Evolutionary conservation across 2,329 filamentous ascomycete species (phyloP).

Genomic region (Phaeosphaeriaceae sp.): DNA sequence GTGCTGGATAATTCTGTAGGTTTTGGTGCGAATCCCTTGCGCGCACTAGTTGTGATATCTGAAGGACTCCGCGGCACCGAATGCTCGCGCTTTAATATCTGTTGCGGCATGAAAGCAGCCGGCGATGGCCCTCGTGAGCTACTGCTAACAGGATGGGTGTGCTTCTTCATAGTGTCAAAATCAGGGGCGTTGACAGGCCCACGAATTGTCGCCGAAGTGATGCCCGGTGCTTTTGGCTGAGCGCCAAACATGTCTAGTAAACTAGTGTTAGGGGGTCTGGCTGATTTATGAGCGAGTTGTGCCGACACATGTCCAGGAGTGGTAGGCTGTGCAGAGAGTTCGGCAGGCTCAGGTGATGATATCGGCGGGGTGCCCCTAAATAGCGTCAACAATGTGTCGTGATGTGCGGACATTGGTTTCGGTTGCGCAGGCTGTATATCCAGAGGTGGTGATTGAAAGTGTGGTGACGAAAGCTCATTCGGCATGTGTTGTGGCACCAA

Average conservation of each 20-base stretch:
- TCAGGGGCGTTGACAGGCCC: slow-evolving; percentile 52
- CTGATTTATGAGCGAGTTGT: slow-evolving; percentile 24
- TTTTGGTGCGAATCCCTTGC: slow-evolving; percentile 9
- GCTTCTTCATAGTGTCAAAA: slow-evolving; percentile 48
- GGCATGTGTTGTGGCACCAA: slow-evolving; percentile 27
- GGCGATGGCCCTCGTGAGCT: slow-evolving; percentile 40
- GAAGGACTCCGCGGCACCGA: slow-evolving; percentile 10
- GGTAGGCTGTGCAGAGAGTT: slow-evolving; percentile 52
- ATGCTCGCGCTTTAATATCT: slow-evolving; percentile 32
- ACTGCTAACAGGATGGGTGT: slow-evolving; percentile 29
- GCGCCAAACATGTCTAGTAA: slow-evolving; percentile 27
- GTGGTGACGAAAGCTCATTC: slow-evolving; percentile 35
- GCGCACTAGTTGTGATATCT: background rate
- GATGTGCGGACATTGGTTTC: slow-evolving; percentile 50
- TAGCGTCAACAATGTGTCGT: slow-evolving; percentile 54
- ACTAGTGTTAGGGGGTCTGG: slow-evolving; percentile 22
- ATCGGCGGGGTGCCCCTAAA: slow-evolving; percentile 46
- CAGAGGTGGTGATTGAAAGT: slow-evolving; percentile 38
- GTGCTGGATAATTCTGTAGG: slow-evolving; percentile 9
- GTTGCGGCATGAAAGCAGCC: slow-evolving; percentile 35
- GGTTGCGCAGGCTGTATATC: slow-evolving; percentile 39
- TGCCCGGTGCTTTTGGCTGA: slow-evolving; percentile 25
- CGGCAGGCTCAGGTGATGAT: slow-evolving; percentile 38
- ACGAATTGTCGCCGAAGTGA: slow-evolving; percentile 50
- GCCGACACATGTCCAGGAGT: slow-evolving; percentile 41